Evolutionary conservation across 306 rosid species (phyloP).

Genomic region (Vicia villosa): DNA sequence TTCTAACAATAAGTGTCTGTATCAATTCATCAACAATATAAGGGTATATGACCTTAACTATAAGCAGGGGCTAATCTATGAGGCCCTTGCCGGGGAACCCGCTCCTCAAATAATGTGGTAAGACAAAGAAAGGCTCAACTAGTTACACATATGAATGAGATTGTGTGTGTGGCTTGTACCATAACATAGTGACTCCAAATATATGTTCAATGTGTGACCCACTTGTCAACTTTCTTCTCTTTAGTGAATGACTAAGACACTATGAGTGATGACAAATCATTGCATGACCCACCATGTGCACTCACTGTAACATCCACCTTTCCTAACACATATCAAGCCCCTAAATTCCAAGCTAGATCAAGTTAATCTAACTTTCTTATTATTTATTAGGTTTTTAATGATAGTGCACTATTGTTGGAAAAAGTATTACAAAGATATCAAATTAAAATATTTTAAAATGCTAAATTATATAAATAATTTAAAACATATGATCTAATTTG

Average conservation of each 20-base stretch:
- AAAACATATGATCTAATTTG: too few species aligned
- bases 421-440: too few species aligned
- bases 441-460: too few species aligned
- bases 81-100: constrained; percentile 37
- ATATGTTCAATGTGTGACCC: constrained; percentile 17
- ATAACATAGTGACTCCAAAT: constrained; percentile 34
- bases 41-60: constrained; percentile 10
- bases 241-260: constrained; percentile 30
- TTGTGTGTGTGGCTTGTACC: constrained; percentile 22
- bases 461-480: too few species aligned
- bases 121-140: background rate
- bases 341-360: constrained; percentile 32
- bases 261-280: constrained; percentile 35
- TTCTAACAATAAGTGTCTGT: background rate
- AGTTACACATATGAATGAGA: background rate
- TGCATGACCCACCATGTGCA: constrained; percentile 49
- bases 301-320: constrained; percentile 41
- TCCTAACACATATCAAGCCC: constrained; percentile 44
- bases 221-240: constrained; percentile 21
- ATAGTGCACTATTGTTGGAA: too few species aligned
- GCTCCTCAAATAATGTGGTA: constrained; percentile 31
- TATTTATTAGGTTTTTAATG: too few species aligned
- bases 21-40: constrained; percentile 30
- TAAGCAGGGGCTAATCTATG: background rate
- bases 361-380: background rate